Evolutionary conservation across 2,329 filamentous ascomycete species (phyloP), one percentile per base, ranked within the genome.

Genomic region (Aspergillus brunneoviolaceus): DNA sequence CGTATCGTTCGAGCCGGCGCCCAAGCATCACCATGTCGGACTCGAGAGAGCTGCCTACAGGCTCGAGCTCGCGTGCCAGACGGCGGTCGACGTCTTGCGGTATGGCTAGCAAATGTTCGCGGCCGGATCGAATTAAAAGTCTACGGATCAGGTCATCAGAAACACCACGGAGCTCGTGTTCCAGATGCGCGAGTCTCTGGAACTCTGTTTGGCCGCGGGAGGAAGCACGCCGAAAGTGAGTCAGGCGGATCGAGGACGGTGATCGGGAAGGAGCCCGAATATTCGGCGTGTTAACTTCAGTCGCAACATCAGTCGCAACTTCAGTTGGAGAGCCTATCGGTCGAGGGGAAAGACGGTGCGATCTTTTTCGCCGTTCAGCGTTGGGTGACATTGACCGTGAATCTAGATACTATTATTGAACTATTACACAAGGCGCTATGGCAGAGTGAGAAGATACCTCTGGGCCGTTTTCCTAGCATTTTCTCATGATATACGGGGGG

Each of bases 281-380:
- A 60, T 60, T 67, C 23, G 61, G 60, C 31, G 63, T 66, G 58
- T 65, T 62, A 10, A 59, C 58, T 66, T 67, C 64, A 50, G 65
- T 65, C 33, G 61, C 60, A 59, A 64, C 62, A 29, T 29, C 27
- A 29, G 27, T 29, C 27, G 27, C 7, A 3, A 59, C 58, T 66
- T 67, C 64, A 50, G 65, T 65, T 33, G 61, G 60, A 59, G 65
- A 63, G 51, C 49, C 61, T 58, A 55, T 50, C 51, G 35, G 56
- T 56, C 33, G 21, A 51, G 59, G 63, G 60, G 62, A 60, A 58
- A 54, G 35, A 61, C 60, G 60, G 48, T 60, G 61, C 45, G 48
- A 48, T 63, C 29, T 63, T 58, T 65, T 67, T 52, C 50, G 58
- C 45, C 47, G 31, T 61, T 61, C 49, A 54, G 60, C 52, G 23